Evolutionary conservation across 2,329 filamentous ascomycete species (phyloP), one percentile per base, ranked within the genome.

Genomic region (Colletotrichum higginsianum): DNA sequence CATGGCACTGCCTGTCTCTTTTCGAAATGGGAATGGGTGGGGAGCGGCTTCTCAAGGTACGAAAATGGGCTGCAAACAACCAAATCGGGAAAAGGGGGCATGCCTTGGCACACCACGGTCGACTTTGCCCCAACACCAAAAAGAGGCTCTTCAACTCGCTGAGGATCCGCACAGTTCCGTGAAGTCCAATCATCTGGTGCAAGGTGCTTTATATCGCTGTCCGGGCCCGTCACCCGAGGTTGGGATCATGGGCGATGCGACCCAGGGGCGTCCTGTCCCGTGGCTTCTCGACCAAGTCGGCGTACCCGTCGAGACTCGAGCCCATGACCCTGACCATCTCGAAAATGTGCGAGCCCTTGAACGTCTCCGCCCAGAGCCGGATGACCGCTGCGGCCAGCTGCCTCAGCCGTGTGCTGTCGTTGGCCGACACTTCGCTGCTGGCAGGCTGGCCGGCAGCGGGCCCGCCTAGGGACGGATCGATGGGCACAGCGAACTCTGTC

Each of bases 331-430:
- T 86, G 52, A 90, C 85, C 71, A 90, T 84, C 68, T 90, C 88
- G 75, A 90, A 91, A 8, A 90, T 87, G 75, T 91, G 88, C 13
- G 85, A 85, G 13, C 88, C 89, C 73, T 89, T 89, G 78, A 91
- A 91, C 1, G 88, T 87, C 77, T 90, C 88, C 0, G 88, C 88
- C 89, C 89, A 91, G 2, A 91, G 82, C 44, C 88, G 83, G 42
- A 90, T 85, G 35, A 91, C 88, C 0, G 88, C 88, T 16, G 84
- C 86, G 0, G 88, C 88, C 6, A 91, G 81, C 75, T 89, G 87
- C 18, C 87, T 83, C 60, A 91, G 78, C 76, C 87, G 88, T 21
- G 83, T 81, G 49, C 84, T 82, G 73, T 90, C 87, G 65, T 82
- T 86, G 13, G 83, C 80, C 23, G 82, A 81, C 50, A 84, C 79